Conservation (phyloP, 2,329 filamentous ascomycete genomes). For the Didymella pinodella region DNA sequence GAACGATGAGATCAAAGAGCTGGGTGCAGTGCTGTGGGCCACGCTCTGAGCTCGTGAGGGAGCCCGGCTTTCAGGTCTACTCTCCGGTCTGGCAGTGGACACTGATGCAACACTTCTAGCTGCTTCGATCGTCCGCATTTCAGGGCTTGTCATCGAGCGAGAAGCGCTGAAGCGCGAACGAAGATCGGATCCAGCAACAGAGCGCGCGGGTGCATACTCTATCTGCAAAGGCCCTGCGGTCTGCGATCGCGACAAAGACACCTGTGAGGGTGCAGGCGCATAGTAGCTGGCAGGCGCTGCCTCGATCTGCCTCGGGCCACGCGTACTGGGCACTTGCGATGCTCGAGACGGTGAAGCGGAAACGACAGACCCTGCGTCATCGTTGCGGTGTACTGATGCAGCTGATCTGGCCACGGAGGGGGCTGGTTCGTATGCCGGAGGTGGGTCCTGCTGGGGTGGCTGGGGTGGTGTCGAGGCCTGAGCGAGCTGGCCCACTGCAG, state of each 20-base stretch:
- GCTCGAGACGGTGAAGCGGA: slow-evolving; percentile 36
- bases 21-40: slow-evolving; percentile 40
- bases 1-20: slow-evolving; percentile 50
- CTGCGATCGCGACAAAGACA: slow-evolving; percentile 39
- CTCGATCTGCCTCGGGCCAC: slow-evolving; percentile 51
- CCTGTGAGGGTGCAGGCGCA: slow-evolving; percentile 44
- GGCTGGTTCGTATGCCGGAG: slow-evolving; percentile 40
- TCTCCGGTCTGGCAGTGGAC: slow-evolving; percentile 29
- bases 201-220: slow-evolving; percentile 49
- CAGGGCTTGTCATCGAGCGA: slow-evolving; percentile 44
- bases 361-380: slow-evolving; percentile 49
- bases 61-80: slow-evolving; percentile 23
- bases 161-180: slow-evolving; percentile 37
- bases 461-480: slow-evolving; percentile 41
- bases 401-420: slow-evolving; percentile 29
- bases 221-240: slow-evolving; percentile 35
- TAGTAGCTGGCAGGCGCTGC: slow-evolving; percentile 48
- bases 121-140: slow-evolving; percentile 36
- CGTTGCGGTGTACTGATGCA: slow-evolving; percentile 47
- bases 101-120: slow-evolving; percentile 29
- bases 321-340: slow-evolving; percentile 27
- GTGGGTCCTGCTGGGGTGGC: slow-evolving; percentile 42
- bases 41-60: slow-evolving; percentile 31
- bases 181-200: slow-evolving; percentile 37
- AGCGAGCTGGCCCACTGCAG: slow-evolving; percentile 37